phyloP scores from a whole-genome alignment of 495 filamentous ascomycete genomes.

The Trichocladium antarcticum region DNA sequence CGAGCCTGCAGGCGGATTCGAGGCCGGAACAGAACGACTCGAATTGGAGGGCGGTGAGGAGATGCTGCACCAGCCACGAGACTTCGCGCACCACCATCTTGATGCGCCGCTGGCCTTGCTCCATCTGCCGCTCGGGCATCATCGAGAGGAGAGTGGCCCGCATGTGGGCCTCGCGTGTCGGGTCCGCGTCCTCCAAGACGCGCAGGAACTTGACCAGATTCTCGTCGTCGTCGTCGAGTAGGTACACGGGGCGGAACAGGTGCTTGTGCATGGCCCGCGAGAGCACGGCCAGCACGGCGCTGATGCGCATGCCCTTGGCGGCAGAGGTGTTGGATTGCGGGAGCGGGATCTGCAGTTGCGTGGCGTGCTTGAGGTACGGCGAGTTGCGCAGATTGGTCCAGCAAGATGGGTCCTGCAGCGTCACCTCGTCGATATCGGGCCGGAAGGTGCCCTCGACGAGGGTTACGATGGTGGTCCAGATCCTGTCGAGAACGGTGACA shows the following conservation, averaged over 20 bases:
- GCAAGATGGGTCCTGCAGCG: slow-evolving; percentile 26
- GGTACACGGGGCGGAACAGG: slow-evolving; percentile 30
- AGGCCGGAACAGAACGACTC: slow-evolving; percentile 26
- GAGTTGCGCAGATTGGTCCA: slow-evolving; percentile 31
- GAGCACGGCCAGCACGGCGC: slow-evolving; percentile 27
- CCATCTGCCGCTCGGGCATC: slow-evolving; percentile 25
- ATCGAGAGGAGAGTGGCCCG: slow-evolving; percentile 22
- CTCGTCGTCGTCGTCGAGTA: slow-evolving; percentile 26
- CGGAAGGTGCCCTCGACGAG: slow-evolving; percentile 29
- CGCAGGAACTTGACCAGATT: slow-evolving; percentile 27
- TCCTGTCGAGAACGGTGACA: slow-evolving; percentile 29
- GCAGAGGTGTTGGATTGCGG: slow-evolving; percentile 29
- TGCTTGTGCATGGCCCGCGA: slow-evolving; percentile 28
- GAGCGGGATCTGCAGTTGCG: slow-evolving; percentile 24
- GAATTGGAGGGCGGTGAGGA: slow-evolving; percentile 25
- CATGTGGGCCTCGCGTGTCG: slow-evolving; percentile 25
- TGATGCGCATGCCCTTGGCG: slow-evolving; percentile 32
- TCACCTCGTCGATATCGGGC: slow-evolving; percentile 25
- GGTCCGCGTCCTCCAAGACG: slow-evolving; percentile 26
- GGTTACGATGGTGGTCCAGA: slow-evolving; percentile 30
- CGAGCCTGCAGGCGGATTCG: slow-evolving; percentile 24
- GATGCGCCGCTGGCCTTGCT: slow-evolving; percentile 23
- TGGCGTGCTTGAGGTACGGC: slow-evolving; percentile 30
- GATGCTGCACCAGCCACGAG: slow-evolving; percentile 30
- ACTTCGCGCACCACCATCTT: slow-evolving; percentile 30